Evolutionary conservation across 495 filamentous ascomycete genomes (phyloP), one percentile per base, ranked within the genome.

Genomic region (Cairneyella variabilis): DNA sequence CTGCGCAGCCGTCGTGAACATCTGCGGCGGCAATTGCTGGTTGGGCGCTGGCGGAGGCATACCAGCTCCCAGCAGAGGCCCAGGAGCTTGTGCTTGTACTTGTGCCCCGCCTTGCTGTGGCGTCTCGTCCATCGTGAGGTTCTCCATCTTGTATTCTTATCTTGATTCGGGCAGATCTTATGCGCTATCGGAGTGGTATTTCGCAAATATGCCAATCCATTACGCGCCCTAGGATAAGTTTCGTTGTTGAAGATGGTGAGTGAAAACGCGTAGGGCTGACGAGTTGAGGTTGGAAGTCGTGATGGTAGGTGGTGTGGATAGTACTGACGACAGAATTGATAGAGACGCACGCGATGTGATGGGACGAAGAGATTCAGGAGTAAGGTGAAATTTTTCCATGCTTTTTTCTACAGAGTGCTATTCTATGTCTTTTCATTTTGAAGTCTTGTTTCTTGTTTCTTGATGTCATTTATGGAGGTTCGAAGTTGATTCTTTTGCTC

Each of bases 1-100:
- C 69, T 97, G 92, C 45, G 93, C 90, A 38, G 93, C 91, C 3
- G 93, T 98, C 14, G 95, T 96, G 74, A 98, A 98, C 91, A 97
- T 97, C 75, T 98, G 89, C 41, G 83, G 82, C 3, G 83, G 86
- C 30, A 90, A 71, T 50, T 68, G 62, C 58, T 79, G 78, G 27
- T 70, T 76, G 20, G 66, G 71, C 26, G 67, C 69, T 22, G 55
- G 61, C 36, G 51, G 48, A 14, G 28, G 6, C 28, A 68, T 44
- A 17, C 51, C 54, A 23, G 52, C 39, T 41, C 53, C 53, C 32
- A 52, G 27, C 7, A 32, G 17, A 0, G 57, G 60, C 38, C 28
- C 28, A 6, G 14, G 28, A 32, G 28, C 7, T 32, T 6, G 7
- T 32, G 28, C 28, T n/a, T n/a, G n/a, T n/a, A 55, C 49, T 48